phyloP scores from a whole-genome alignment of 768 basidiomycete genomes.

The Pleurotus tuoliensis region DNA sequence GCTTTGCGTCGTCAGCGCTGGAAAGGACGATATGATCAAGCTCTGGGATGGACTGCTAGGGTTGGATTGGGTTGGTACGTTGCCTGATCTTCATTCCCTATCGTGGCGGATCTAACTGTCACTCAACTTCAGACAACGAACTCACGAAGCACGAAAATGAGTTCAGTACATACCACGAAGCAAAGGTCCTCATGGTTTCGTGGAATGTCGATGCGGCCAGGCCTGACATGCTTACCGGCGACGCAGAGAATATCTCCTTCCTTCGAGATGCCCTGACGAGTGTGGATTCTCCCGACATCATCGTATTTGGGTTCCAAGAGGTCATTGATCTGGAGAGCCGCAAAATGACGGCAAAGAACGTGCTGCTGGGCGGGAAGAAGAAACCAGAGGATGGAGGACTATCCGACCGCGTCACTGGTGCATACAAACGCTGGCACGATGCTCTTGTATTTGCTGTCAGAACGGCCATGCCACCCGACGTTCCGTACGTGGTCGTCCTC shows the following conservation, averaged over 20 bases:
- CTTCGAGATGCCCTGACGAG: constrained; percentile 72
- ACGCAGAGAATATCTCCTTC: constrained; percentile 73
- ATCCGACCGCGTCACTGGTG: constrained; percentile 80
- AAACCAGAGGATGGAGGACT: constrained; percentile 47
- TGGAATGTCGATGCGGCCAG: constrained; percentile 93
- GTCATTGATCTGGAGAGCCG: constrained; percentile 93
- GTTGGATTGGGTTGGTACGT: constrained; percentile 83
- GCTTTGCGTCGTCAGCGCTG: constrained; percentile 72
- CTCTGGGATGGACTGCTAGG: constrained; percentile 92
- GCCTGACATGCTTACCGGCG: constrained; percentile 66
- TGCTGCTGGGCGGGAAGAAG: constrained; percentile 76
- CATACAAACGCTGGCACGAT: constrained; percentile 90
- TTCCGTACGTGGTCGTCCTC: constrained; percentile 74
- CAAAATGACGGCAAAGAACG: constrained; percentile 89
- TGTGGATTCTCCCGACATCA: constrained; percentile 79
- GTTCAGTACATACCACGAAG: constrained; percentile 75
- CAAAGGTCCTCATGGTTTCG: constrained; percentile 76
- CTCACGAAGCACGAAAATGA: constrained; percentile 68
- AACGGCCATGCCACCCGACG: constrained; percentile 65
- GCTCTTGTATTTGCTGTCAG: constrained; percentile 69
- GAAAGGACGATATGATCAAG: constrained; percentile 65
- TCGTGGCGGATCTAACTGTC: constrained; percentile 1
- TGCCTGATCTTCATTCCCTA: neutral
- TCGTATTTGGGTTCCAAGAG: constrained; percentile 94
- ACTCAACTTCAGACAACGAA: constrained; percentile 55